phyloP scores from a whole-genome alignment of 1,284 basidiomycete genomes.

The Singerocomus rubriflavus region DNA sequence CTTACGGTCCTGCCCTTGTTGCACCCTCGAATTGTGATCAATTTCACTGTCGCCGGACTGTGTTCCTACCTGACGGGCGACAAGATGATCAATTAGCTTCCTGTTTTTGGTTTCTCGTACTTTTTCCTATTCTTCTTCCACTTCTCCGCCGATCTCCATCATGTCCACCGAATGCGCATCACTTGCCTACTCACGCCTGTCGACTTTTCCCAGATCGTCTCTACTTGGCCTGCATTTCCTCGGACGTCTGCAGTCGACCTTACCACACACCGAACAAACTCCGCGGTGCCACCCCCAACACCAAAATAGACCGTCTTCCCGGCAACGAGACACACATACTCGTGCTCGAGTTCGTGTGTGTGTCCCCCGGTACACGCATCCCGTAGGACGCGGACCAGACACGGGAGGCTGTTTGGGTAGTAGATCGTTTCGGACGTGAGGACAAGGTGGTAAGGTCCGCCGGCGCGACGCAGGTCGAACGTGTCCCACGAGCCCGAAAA shows the following conservation, averaged over 20 bases:
- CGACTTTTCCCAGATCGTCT: conserved; percentile 54
- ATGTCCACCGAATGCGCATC: conserved; percentile 55
- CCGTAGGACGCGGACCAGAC: conserved; percentile 59
- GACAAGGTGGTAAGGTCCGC: conserved; percentile 61
- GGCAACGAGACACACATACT: conserved; percentile 63
- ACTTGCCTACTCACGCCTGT: conserved; percentile 66
- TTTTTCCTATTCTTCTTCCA: too few species aligned
- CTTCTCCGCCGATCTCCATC: not conserved
- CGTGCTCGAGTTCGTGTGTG: not conserved
- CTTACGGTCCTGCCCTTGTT: not conserved
- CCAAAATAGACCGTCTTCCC: conserved; percentile 96
- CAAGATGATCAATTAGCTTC: too few species aligned
- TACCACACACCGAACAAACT: conserved; percentile 60
- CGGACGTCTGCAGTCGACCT: conserved; percentile 29
- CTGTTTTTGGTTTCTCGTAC: not conserved
- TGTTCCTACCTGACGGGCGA: not conserved
- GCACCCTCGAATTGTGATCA: not conserved
- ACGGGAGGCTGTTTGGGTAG: conserved; percentile 60
- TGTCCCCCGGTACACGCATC: conserved; percentile 9
- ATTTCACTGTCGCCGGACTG: not conserved
- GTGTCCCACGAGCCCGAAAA: conserved; percentile 81
- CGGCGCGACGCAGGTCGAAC: conserved; percentile 36
- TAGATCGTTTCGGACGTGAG: conserved; percentile 96
- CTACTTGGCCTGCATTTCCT: conserved; percentile 25
- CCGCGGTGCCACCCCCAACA: conserved; percentile 85